Percentiles rank a stretch among this genome's conserved stretches.
Conservation (phyloP, 257 asterid genomes). For the Anisodus acutangulus region DNA sequence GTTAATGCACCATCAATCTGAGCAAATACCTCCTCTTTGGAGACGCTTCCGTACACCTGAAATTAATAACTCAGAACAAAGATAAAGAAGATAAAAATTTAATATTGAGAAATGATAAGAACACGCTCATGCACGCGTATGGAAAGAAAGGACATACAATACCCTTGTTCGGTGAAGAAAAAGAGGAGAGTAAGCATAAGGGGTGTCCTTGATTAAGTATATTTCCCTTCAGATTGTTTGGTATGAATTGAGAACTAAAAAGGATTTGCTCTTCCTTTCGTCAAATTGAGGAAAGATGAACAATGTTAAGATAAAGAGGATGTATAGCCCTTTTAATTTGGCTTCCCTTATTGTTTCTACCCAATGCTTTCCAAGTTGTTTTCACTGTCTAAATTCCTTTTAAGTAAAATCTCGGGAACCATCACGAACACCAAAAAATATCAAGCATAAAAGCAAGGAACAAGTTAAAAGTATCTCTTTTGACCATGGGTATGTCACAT, state of each 20-base stretch:
- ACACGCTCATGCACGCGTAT: not conserved
- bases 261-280: not conserved
- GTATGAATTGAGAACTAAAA: constrained; percentile 5
- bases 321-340: not conserved
- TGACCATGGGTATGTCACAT: not conserved
- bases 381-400: not conserved
- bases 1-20: constrained; percentile 44
- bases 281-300: not conserved
- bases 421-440: not conserved
- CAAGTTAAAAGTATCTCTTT: not conserved
- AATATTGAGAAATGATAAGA: not conserved
- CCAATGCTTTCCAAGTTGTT: not conserved
- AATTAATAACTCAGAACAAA: constrained; percentile 5
- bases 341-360: not conserved
- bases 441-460: not conserved
- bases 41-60: constrained; percentile 48
- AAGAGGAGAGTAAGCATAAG: not conserved
- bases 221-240: not conserved
- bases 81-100: not conserved
- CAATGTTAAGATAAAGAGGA: not conserved
- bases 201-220: not conserved
- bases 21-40: constrained; percentile 47
- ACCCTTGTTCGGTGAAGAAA: constrained; percentile 10
- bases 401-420: not conserved
- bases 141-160: not conserved